Conservation (phyloP, 2,329 filamentous ascomycete genomes). For the Chrysoporthe puriensis region DNA sequence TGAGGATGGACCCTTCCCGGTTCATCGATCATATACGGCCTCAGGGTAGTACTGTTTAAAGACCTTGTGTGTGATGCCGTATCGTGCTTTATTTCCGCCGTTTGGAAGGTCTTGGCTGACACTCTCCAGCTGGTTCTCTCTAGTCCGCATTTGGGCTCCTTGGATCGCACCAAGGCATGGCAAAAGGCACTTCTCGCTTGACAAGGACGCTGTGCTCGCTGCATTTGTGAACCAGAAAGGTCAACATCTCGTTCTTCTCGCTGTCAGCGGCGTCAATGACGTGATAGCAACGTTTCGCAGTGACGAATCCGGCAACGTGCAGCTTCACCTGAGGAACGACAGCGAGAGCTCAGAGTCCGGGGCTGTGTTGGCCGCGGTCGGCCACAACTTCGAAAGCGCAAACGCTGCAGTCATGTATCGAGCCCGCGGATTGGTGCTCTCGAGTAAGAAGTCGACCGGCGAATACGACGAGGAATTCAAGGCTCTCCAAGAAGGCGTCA, state of each 20-base stretch:
- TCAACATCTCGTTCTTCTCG: constrained; percentile 75
- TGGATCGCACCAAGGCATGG: constrained; percentile 93
- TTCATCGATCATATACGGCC: too few species aligned
- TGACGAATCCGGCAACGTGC: constrained; percentile 65
- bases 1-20: too few species aligned
- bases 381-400: constrained; percentile 73
- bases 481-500: constrained; percentile 51
- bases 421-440: constrained; percentile 67
- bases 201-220: constrained; percentile 77
- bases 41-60: too few species aligned
- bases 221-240: constrained; percentile 77
- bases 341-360: constrained; percentile 56
- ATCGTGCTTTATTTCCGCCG: not conserved
- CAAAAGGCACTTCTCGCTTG: constrained; percentile 64
- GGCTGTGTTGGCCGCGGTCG: constrained; percentile 71
- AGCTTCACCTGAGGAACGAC: constrained; percentile 75
- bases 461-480: constrained; percentile 52
- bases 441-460: constrained; percentile 46
- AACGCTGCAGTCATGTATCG: constrained; percentile 86
- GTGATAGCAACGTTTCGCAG: constrained; percentile 72
- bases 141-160: constrained; percentile 77
- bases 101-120: constrained; percentile 26
- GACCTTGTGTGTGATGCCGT: too few species aligned
- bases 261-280: constrained; percentile 73
- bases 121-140: constrained; percentile 70